Percentiles rank a stretch among this genome's conserved stretches.
phyloP scores from a whole-genome alignment of 2,329 filamentous ascomycete genomes.

The Neonectria magnoliae region DNA sequence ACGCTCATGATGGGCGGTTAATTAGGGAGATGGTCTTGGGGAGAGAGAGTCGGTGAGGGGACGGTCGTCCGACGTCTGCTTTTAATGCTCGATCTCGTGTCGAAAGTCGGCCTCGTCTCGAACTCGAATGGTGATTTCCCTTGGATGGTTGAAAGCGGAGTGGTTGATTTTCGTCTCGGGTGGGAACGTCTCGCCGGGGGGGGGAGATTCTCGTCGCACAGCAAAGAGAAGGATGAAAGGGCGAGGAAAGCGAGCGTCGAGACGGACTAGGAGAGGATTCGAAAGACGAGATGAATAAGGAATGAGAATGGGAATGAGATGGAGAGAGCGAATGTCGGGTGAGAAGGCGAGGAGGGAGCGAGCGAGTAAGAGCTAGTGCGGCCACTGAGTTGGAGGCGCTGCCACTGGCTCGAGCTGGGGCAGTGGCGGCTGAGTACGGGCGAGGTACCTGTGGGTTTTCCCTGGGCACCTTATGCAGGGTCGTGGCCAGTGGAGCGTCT shows the following conservation, averaged over 20 bases:
- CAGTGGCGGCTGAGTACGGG: conserved; percentile 20
- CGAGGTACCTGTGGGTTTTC: conserved; percentile 7
- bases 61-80: conserved; percentile 5
- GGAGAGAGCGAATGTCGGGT: conserved; percentile 14
- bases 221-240: conserved; percentile 35
- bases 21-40: conserved; percentile 27
- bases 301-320: conserved; percentile 1
- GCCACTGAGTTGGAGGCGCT: conserved; percentile 32
- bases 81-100: conserved; percentile 11
- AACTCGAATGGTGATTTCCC: conserved; percentile 12
- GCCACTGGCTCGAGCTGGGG: conserved; percentile 30
- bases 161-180: conserved; percentile 16
- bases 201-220: conserved; percentile 40
- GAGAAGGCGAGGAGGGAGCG: conserved; percentile 26
- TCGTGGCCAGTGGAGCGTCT: background rate
- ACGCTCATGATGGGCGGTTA: conserved; percentile 45
- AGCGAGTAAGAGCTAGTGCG: conserved; percentile 33
- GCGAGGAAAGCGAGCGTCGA: conserved; percentile 21
- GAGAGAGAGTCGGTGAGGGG: conserved; percentile 8
- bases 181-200: conserved; percentile 16
- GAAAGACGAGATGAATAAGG: conserved; percentile 22
- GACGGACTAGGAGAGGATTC: conserved; percentile 14
- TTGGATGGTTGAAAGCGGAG: conserved; percentile 6
- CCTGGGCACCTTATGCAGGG: conserved; percentile 1
- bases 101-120: conserved; percentile 15